phyloP scores from a whole-genome alignment of 2,329 filamentous ascomycete genomes.

The Sclerotinia spermophila region DNA sequence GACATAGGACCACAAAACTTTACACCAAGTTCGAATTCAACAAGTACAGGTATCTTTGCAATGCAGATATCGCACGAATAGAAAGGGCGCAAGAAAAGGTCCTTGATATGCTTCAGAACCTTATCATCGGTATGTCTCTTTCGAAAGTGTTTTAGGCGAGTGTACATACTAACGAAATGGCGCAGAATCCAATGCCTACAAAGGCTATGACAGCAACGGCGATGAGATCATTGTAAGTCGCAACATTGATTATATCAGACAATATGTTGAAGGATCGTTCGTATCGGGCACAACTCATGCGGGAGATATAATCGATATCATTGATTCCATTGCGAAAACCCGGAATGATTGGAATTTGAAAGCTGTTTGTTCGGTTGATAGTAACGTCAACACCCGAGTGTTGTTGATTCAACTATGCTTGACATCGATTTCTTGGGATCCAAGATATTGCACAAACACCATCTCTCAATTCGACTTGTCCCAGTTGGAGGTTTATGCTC shows the following conservation, averaged over 20 bases:
- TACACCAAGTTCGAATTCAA: slow-evolving; percentile 28
- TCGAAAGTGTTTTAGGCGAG: background rate
- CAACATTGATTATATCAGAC: slow-evolving; percentile 29
- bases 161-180: background rate
- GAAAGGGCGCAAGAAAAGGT: slow-evolving; percentile 26
- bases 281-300: slow-evolving; percentile 15
- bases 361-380: slow-evolving; percentile 10
- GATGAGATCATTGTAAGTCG: slow-evolving; percentile 37
- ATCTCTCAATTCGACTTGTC: slow-evolving; percentile 42
- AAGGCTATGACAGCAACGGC: slow-evolving; percentile 13
- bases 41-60: background rate
- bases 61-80: background rate
- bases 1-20: slow-evolving; percentile 38
- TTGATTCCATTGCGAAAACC: slow-evolving; percentile 30
- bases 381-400: slow-evolving; percentile 19
- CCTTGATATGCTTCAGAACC: slow-evolving; percentile 40
- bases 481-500: slow-evolving; percentile 45
- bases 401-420: slow-evolving; percentile 33
- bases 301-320: slow-evolving; percentile 26
- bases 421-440: slow-evolving; percentile 30
- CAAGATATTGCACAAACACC: slow-evolving; percentile 28
- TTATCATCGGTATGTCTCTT: slow-evolving; percentile 43
- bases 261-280: slow-evolving; percentile 21
- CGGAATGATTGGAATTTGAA: slow-evolving; percentile 17
- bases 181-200: slow-evolving; percentile 32